A percentile compares a stretch with the other conserved stretches of the same genome.
Conservation (phyloP, 495 filamentous ascomycete genomes). For the Penicillium pulvis region DNA sequence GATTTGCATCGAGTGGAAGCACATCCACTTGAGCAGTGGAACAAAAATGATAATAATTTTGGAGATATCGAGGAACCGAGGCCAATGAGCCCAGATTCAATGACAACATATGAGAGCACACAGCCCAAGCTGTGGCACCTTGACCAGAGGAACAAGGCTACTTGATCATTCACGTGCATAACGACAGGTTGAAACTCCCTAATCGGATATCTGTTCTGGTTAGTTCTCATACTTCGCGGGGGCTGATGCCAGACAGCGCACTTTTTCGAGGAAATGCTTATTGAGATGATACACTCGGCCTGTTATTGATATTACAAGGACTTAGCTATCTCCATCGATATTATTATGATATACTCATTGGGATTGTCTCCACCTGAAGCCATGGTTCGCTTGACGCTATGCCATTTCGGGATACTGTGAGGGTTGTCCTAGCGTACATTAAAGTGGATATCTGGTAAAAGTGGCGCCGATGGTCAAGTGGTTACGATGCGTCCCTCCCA, state of each 20-base stretch:
- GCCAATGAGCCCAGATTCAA: constrained; percentile 13
- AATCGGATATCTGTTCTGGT: neutral
- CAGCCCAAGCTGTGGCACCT: neutral
- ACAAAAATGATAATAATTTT: neutral
- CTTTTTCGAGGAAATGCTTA: too few relatives aligned
- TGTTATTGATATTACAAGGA: too few relatives aligned
- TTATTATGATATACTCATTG: neutral
- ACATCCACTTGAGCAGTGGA: constrained; percentile 18
- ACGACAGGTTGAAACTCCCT: neutral
- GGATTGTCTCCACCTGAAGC: neutral
- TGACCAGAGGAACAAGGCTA: neutral
- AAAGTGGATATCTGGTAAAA: neutral
- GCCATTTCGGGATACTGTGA: neutral
- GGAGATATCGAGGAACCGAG: constrained; percentile 14
- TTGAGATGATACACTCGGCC: too few relatives aligned
- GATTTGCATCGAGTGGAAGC: constrained; percentile 16
- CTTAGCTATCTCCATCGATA: too few relatives aligned
- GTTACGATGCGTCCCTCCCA: constrained; percentile 29
- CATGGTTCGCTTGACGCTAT: neutral
- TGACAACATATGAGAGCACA: neutral
- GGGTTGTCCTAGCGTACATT: neutral
- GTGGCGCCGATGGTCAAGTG: constrained; percentile 28
- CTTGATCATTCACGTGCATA: neutral
- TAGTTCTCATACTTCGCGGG: neutral
- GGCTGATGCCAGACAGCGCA: neutral